phyloP scores from a whole-genome alignment of 306 rosid genomes.

The Luffa acutangula region DNA sequence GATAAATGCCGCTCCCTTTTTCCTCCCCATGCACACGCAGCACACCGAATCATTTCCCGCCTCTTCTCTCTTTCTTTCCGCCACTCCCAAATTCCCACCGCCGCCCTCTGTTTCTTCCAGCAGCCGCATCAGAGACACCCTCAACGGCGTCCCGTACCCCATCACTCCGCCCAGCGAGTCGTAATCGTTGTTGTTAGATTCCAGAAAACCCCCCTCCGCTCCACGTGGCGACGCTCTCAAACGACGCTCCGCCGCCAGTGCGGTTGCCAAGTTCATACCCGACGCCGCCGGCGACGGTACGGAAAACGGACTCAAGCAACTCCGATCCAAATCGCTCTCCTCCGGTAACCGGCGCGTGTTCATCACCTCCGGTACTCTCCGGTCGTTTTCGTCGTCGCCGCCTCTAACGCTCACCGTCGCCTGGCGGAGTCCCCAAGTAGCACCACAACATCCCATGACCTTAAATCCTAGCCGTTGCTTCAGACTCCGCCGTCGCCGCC shows the following conservation, averaged over 20 bases:
- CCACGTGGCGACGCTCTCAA: conserved; percentile 36
- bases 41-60: conserved; percentile 59
- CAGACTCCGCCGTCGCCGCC: conserved; percentile 37
- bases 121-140: conserved; percentile 74
- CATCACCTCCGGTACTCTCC: conserved; percentile 2
- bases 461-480: conserved; percentile 69
- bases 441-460: conserved; percentile 78
- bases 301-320: conserved; percentile 27
- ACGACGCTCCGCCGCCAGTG: conserved; percentile 81
- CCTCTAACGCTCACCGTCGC: conserved; percentile 13
- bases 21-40: conserved; percentile 92
- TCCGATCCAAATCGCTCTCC: conserved; percentile 14
- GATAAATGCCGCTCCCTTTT: conserved; percentile 85
- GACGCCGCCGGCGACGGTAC: conserved; percentile 21
- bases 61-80: conserved; percentile 13
- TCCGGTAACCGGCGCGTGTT: conserved; percentile 20
- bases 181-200: not conserved
- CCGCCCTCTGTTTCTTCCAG: conserved; percentile 61
- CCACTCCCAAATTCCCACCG: conserved; percentile 8
- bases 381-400: conserved; percentile 18
- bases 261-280: conserved; percentile 89
- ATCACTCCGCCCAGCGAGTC: not conserved
- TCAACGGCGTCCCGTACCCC: conserved; percentile 49
- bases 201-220: not conserved
- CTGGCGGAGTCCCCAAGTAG: conserved; percentile 56